These are phyloP conservation scores for Trapa bicornis DNA, from an alignment of 345 rosid species.

Conservation along the genomic window DNA sequence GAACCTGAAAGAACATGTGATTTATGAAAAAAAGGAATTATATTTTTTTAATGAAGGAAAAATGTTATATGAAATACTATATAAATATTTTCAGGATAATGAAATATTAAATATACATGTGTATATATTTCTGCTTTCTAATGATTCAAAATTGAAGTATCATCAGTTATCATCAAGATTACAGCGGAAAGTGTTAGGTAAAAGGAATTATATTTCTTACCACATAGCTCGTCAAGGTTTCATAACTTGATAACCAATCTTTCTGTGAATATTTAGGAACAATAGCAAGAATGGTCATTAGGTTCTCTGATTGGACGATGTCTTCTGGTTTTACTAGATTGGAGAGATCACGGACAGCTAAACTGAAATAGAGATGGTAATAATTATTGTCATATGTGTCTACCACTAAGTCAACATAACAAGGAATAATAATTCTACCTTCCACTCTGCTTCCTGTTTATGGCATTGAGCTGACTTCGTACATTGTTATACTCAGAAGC, in stretches of 20 bases:
- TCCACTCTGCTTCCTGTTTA: conserved; percentile 94
- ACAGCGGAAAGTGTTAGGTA: background rate
- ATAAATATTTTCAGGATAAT: too few relatives aligned
- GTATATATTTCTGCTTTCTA: background rate
- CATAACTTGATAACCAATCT: conserved; percentile 92
- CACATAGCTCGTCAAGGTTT: conserved; percentile 83
- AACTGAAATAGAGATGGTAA: conserved; percentile 40
- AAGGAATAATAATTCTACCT: conserved; percentile 32
- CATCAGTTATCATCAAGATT: background rate
- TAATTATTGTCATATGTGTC: background rate
- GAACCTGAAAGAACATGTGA: conserved; percentile 49
- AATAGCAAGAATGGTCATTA: conserved; percentile 71
- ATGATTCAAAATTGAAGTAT: background rate
- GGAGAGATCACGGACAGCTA: conserved; percentile 98
- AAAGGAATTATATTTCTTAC: conserved; percentile 31
- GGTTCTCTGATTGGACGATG: conserved; percentile 70
- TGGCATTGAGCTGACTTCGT: conserved; percentile 90
- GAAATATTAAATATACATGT: too few relatives aligned
- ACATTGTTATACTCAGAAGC: conserved; percentile 88
- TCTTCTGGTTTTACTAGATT: conserved; percentile 86
- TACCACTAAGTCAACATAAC: background rate
- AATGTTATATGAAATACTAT: background rate
- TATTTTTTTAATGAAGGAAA: too few relatives aligned
- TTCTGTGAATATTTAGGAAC: conserved; percentile 95
- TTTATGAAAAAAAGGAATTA: background rate